Percentiles rank a stretch among this genome's conserved stretches.
phyloP scores from a whole-genome alignment of 371 early-diverging fungal species.

The Rhizomucor pusillus region DNA sequence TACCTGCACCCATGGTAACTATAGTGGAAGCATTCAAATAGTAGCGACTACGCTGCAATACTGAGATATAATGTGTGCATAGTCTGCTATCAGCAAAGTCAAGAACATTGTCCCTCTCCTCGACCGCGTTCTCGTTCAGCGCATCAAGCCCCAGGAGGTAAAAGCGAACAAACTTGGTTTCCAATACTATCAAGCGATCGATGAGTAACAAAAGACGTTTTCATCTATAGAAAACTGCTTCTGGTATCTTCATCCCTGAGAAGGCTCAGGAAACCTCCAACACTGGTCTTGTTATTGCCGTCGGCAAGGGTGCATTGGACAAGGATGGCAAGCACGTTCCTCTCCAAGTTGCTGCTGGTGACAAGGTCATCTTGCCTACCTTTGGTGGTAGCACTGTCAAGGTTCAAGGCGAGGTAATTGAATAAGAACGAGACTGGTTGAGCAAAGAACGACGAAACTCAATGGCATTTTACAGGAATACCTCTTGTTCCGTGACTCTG shows the following conservation, averaged over 20 bases:
- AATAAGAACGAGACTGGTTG: background rate
- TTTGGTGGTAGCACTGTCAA: constrained; percentile 95
- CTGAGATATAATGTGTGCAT: background rate
- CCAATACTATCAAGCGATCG: no score
- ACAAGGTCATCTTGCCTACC: constrained; percentile 92
- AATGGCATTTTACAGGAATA: constrained; percentile 48
- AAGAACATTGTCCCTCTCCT: constrained; percentile 90
- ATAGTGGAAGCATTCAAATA: no score
- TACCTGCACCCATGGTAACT: no score
- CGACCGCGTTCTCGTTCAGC: constrained; percentile 96
- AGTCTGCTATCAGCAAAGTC: constrained; percentile 42
- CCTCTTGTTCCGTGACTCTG: constrained; percentile 83
- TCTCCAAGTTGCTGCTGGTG: constrained; percentile 83
- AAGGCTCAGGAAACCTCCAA: constrained; percentile 96
- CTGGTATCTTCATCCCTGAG: constrained; percentile 97
- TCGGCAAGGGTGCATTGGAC: constrained; percentile 88
- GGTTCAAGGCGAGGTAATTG: constrained; percentile 73
- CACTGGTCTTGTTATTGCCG: constrained; percentile 92
- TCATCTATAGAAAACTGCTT: constrained; percentile 77
- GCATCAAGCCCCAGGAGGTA: constrained; percentile 94
- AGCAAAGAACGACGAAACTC: no score
- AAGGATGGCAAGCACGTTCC: constrained; percentile 86
- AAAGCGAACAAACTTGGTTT: background rate
- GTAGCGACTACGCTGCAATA: no score
- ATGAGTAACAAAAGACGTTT: no score